Evolutionary conservation across 1,139 yeast species (phyloP).

Genomic region (Candida gigantensis): DNA sequence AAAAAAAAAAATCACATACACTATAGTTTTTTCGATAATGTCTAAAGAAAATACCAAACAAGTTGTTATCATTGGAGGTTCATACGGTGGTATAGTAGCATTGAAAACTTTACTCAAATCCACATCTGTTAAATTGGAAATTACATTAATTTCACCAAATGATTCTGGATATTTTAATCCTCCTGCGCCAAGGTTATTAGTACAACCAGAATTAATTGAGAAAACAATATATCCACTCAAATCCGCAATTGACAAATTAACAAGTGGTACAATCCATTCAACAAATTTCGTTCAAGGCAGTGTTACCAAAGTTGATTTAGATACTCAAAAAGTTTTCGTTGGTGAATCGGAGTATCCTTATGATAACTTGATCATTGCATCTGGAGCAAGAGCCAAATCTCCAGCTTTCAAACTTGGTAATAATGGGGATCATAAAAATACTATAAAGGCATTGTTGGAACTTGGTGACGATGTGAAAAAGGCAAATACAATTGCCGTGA

Average conservation of each 20-base stretch:
- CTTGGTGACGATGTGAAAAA: conserved; percentile 18
- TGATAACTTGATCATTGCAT: conserved; percentile 35
- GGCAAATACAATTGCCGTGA: conserved; percentile 30
- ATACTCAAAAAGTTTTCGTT: conserved; percentile 11
- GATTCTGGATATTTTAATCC: conserved; percentile 21
- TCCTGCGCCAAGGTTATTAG: conserved; percentile 34
- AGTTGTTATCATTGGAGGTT: conserved; percentile 38
- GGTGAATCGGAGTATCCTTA: conserved; percentile 19
- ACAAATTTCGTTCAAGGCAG: conserved; percentile 21
- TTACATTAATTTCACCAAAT: conserved; percentile 22
- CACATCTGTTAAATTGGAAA: conserved; percentile 13
- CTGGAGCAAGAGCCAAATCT: conserved; percentile 27
- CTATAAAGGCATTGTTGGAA: conserved; percentile 18
- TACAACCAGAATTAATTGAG: conserved; percentile 24
- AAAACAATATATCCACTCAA: conserved; percentile 22
- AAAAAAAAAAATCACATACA: too few species aligned
- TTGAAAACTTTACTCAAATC: conserved; percentile 20
- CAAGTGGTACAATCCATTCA: conserved; percentile 16
- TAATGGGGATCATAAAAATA: conserved; percentile 14
- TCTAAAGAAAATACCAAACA: conserved; percentile 7
- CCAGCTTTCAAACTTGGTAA: conserved; percentile 29
- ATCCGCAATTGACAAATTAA: conserved; percentile 17
- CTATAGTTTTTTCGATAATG: too few species aligned
- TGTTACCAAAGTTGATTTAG: conserved; percentile 27
- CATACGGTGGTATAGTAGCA: conserved; percentile 32